Conservation (phyloP, 352 stramenopile genomes). For the Pythium inflatum region DNA sequence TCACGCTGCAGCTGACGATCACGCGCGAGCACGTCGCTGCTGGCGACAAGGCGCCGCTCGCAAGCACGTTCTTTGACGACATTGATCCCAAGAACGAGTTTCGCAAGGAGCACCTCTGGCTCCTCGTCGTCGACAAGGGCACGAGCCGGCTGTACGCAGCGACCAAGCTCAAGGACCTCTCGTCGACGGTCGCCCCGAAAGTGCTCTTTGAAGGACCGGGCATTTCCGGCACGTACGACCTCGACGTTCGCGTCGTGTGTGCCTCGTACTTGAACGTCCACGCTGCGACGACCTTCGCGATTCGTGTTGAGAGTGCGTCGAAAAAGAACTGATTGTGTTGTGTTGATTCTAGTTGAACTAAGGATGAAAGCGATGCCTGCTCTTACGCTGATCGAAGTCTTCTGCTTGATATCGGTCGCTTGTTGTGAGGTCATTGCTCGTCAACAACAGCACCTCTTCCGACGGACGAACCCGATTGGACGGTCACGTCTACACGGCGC, state of each 20-base stretch:
- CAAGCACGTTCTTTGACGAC: constrained; percentile 72
- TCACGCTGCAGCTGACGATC: constrained; percentile 67
- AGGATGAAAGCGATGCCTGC: not conserved
- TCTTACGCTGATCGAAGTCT: too few species aligned
- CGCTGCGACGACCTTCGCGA: constrained; percentile 37
- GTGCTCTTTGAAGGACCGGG: constrained; percentile 69
- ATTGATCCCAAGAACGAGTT: constrained; percentile 69
- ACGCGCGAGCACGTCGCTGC: constrained; percentile 52
- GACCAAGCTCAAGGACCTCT: constrained; percentile 71
- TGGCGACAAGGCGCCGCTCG: constrained; percentile 49
- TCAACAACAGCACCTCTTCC: too few species aligned
- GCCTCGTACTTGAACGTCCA: constrained; percentile 67
- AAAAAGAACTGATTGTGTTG: constrained; percentile 32
- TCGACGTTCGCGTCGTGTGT: constrained; percentile 77
- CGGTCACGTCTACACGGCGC: too few species aligned
- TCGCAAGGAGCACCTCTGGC: constrained; percentile 77
- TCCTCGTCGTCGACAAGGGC: constrained; percentile 66
- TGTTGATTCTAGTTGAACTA: too few species aligned
- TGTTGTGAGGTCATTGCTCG: too few species aligned
- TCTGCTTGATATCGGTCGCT: too few species aligned
- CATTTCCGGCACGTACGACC: constrained; percentile 67
- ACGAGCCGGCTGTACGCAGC: constrained; percentile 62
- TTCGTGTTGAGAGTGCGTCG: constrained; percentile 46
- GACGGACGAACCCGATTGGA: too few species aligned
- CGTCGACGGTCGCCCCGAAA: constrained; percentile 51